Base-by-base conservation (phyloP, 2,329 filamentous ascomycete species). In the Dactylellina drechsleri region DNA sequence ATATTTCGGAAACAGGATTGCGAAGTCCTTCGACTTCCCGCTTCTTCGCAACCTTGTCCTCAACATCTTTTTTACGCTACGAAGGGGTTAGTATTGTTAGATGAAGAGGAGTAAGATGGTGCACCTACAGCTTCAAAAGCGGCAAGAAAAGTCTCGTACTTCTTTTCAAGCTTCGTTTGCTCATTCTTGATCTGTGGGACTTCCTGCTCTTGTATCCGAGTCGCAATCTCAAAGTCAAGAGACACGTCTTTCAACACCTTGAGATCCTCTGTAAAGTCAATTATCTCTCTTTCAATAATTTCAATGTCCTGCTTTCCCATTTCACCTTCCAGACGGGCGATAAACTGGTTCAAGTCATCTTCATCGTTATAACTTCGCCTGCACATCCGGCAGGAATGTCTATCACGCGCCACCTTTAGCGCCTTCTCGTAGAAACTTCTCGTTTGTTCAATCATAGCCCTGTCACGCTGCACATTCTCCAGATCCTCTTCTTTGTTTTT, bases 1-100 rank as follows among this genome's bases (percentile, higher is more conserved):
- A 83, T 73, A 99, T 96, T 71, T 86, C 91, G 68, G 87, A 85
- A 6, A 97, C 89, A 1, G 91, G 92, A 81, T 91, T 92, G 52
- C 86, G 86, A 77, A 97, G 85, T 1, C 88, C 87, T 74, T 96
- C 92, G 5, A 94, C 83, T 45, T 95, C 91, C 78, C 88, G 86
- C 79, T 89, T 90, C 52, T 86, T 84, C 60, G 87, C 87, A 73
- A 90, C 87, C 61, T 88, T 87, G 52, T 89, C 86, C 50, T 86
- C 84, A 61, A 95, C 89, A 2, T 83, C 81, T 41, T 85, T 86
- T 78, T 97, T 93, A 77, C 89, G 85, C 60, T 79, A 59, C 13
- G 1, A 43, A 4, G 8, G 41, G 5, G 31, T 61, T 43, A 61
- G 65, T 15, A 49, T 8, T 26, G 40, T 20, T 10, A 26, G 13